Evolutionary conservation across 2,329 filamentous ascomycete genomes (phyloP).

Genomic region (Hirsutella minnesotensis): DNA sequence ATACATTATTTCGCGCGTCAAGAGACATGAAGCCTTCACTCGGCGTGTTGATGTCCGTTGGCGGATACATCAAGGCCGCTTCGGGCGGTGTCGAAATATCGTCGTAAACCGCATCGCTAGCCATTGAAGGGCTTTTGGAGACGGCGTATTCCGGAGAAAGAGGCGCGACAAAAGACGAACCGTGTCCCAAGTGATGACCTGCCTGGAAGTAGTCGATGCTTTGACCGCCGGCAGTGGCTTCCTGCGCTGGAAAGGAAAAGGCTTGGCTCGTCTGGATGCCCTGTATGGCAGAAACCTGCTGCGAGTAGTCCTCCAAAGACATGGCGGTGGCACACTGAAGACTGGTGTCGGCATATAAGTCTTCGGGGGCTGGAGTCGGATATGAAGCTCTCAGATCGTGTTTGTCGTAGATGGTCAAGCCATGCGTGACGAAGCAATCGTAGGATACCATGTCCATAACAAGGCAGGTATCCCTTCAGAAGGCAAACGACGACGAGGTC

Average conservation of each 20-base stretch:
- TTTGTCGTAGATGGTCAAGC: not conserved
- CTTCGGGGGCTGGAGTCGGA: conserved; percentile 1
- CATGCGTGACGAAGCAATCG: not conserved
- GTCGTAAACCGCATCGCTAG: conserved; percentile 3
- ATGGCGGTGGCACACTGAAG: not conserved
- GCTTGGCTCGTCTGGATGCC: too few species aligned
- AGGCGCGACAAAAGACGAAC: not conserved
- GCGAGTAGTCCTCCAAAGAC: not conserved
- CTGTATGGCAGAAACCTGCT: not conserved
- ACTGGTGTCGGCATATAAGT: not conserved
- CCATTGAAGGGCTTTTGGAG: conserved; percentile 4
- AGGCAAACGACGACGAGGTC: too few species aligned
- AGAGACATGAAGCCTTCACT: not conserved
- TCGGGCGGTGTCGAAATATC: not conserved
- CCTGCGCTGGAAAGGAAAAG: too few species aligned
- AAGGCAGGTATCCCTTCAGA: not conserved
- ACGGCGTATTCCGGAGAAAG: conserved; percentile 2
- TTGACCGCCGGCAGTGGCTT: too few species aligned
- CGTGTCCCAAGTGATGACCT: not conserved
- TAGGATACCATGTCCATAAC: not conserved
- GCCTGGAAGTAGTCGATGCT: not conserved
- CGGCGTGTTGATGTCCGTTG: not conserved
- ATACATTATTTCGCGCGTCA: not conserved
- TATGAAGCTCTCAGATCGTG: not conserved
- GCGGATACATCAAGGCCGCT: not conserved